phyloP scores from a whole-genome alignment of 805 yeast genomes.

The Grigorovia transvaalensis region DNA sequence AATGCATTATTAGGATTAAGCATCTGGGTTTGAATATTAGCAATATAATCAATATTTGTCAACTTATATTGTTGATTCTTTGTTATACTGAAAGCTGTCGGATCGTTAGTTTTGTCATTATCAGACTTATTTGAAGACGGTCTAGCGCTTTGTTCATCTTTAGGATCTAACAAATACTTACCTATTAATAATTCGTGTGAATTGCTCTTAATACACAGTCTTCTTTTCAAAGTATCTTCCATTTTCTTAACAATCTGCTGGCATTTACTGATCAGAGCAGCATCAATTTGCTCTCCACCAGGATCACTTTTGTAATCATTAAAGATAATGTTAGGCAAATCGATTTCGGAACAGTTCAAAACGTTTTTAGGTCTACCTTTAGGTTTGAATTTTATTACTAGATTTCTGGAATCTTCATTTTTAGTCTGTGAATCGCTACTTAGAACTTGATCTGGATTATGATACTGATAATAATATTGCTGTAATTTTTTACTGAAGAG shows the following conservation, averaged over 20 bases:
- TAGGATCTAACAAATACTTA: background rate
- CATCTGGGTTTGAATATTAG: slow-evolving; percentile 9
- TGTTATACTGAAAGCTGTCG: slow-evolving; percentile 8
- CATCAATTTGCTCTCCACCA: background rate
- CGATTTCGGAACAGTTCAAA: background rate
- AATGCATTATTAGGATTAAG: slow-evolving; percentile 48
- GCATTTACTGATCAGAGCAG: background rate
- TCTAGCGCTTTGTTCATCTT: background rate
- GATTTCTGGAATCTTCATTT: background rate
- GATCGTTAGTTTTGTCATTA: background rate
- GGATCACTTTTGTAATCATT: background rate
- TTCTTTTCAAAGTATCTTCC: background rate
- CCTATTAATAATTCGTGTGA: background rate
- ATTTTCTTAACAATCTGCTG: background rate
- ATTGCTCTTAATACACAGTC: background rate
- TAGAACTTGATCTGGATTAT: background rate
- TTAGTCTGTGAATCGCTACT: background rate
- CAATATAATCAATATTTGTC: slow-evolving; percentile 17
- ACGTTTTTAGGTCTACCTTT: background rate
- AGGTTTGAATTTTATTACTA: background rate
- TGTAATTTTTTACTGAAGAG: background rate
- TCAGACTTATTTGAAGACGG: background rate
- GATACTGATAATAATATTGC: background rate
- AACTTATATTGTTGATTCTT: slow-evolving; percentile 27
- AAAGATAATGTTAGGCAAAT: background rate